Evolutionary conservation across 768 basidiomycete species (phyloP), one percentile per base, ranked within the genome.

Genomic region (Mycena haematopus): DNA sequence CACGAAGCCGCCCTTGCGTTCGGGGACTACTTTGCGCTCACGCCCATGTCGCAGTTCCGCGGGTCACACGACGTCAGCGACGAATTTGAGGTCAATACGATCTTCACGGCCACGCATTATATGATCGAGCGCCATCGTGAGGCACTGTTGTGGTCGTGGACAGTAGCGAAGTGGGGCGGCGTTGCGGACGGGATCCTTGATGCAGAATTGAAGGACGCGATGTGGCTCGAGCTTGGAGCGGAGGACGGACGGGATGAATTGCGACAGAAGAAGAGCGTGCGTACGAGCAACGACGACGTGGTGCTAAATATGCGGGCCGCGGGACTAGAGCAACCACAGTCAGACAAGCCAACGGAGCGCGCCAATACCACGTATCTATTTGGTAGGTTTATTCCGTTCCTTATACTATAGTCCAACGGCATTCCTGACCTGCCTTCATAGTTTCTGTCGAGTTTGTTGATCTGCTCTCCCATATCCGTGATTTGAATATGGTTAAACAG

Each of bases 131-230:
- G 76, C 13, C 73, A 72, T 33, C 69, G 76, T 6, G 76, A 76
- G 61, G 75, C 76, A 31, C 62, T 79, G 38, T 64, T 77, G 31
- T 78, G 74, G 76, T 62, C 73, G 14, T 78, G 75, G 76, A 69
- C 70, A 6, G 76, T 81, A n/a, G 76, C 68, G 5, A 69, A 61
- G 60, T 67, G 69, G 62, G 76, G 74, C 19, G 71, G 64, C 10
- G 51, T 68, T 5, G 70, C 67, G 35, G 72, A 74, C 55, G 61
- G 61, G 25, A 15, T 59, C 24, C 36, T 68, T 31, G 57, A 55
- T 27, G 56, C 24, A 19, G 63, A 53, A 13, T 19, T 60, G 31
- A 68, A 68, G 58, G 60, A 49, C 21, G 57, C 53, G 25, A 75
- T 75, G 60, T 78, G 77, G 77, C 31, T 25, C 1, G 73, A 75